A percentile compares a stretch with the other conserved stretches of the same genome.
These are phyloP conservation scores for Gleditsia sinensis DNA, from an alignment of 306 rosid species.

Conservation along the genomic window DNA sequence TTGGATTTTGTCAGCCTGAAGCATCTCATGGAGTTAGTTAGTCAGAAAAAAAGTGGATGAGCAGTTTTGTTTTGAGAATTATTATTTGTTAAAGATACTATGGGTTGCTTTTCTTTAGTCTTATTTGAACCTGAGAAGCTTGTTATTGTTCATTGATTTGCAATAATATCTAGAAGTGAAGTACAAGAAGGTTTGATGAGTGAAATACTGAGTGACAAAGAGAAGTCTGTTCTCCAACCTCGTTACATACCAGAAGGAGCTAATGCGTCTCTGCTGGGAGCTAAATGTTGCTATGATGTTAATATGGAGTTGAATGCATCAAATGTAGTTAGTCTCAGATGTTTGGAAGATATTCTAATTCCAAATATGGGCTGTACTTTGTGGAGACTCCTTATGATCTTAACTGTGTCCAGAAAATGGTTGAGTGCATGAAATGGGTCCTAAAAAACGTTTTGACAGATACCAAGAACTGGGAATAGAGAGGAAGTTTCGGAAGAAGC, in stretches of 20 bases:
- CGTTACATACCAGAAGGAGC: slow-evolving; percentile 85
- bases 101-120: not conserved
- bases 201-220: slow-evolving; percentile 50
- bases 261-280: slow-evolving; percentile 55
- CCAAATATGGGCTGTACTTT: too few relatives aligned
- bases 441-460: too few relatives aligned
- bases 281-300: slow-evolving; percentile 86
- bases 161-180: slow-evolving; percentile 82
- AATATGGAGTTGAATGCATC: slow-evolving; percentile 70
- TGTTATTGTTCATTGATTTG: not conserved
- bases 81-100: not conserved
- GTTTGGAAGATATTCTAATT: too few relatives aligned
- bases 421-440: too few relatives aligned
- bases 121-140: not conserved
- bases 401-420: slow-evolving; percentile 86
- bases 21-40: not conserved
- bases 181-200: slow-evolving; percentile 57
- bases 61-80: not conserved
- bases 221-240: slow-evolving; percentile 61
- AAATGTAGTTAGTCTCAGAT: slow-evolving; percentile 65
- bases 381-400: slow-evolving; percentile 82
- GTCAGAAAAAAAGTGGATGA: not conserved
- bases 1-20: not conserved
- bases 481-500: slow-evolving; percentile 98
- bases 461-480: too few relatives aligned